Evolutionary conservation across 2,329 filamentous ascomycete genomes (phyloP).

Genomic region (Simplicillium sp.): DNA sequence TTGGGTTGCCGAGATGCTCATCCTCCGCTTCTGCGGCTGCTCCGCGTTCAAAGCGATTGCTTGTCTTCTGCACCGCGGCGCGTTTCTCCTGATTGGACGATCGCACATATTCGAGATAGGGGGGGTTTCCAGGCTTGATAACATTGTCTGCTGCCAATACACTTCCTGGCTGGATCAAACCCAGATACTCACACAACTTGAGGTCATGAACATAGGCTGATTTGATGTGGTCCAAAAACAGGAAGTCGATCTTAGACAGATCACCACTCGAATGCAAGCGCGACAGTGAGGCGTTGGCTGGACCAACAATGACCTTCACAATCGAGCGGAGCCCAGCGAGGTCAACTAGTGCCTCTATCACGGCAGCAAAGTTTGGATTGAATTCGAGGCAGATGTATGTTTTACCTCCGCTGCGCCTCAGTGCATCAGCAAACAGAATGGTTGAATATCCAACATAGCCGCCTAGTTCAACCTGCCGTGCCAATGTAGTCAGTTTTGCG

Average conservation of each 20-base stretch:
- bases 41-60: too few relatives aligned
- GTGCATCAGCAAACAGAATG: constrained; percentile 61
- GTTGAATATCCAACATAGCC: constrained; percentile 78
- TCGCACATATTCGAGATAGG: constrained; percentile 63
- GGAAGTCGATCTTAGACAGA: constrained; percentile 54
- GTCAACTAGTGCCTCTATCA: constrained; percentile 59
- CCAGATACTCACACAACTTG: constrained; percentile 66
- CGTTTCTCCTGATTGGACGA: too few relatives aligned
- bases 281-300: constrained; percentile 55
- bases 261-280: constrained; percentile 44
- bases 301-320: constrained; percentile 61
- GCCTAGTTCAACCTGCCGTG: constrained; percentile 57
- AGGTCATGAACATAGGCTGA: constrained; percentile 65
- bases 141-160: constrained; percentile 62
- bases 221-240: constrained; percentile 79
- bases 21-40: too few relatives aligned
- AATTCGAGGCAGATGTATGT: constrained; percentile 64
- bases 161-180: constrained; percentile 51
- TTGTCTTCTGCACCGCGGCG: too few relatives aligned
- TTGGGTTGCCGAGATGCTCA: too few relatives aligned
- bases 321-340: constrained; percentile 64
- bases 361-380: constrained; percentile 63
- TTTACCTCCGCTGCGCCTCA: constrained; percentile 53
- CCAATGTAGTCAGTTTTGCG: constrained; percentile 23
- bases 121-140: constrained; percentile 61